Base-by-base conservation (phyloP, 768 basidiomycete genomes). In the Tylopilus sp. region DNA sequence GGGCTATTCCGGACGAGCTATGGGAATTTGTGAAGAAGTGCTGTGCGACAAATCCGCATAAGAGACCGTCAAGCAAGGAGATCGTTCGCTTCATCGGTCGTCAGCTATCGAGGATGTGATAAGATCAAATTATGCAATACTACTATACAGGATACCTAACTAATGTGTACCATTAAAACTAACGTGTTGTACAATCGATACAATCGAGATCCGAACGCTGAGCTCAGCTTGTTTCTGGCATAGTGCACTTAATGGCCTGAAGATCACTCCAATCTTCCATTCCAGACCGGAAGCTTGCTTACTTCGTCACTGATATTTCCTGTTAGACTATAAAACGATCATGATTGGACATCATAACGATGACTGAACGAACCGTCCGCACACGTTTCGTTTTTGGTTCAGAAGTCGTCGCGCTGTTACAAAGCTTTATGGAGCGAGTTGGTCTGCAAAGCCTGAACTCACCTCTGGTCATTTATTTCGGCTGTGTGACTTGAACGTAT, bases 11-110 rank as follows among this genome's bases (percentile, higher is more conserved):
- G 1, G 55, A 67, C 2, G 47, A 13, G 31, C 22, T 67, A 24
- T 67, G 65, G 66, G 5, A 33, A 4, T 67, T 67, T 17, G 25
- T 70, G 1, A 9, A 61, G 47, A 3, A 26, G 17, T 70, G 66
- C 38, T 67, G 68, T 68, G 42, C 31, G 24, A 53, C 10, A 4
- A 6, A 10, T 28, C 50, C 60, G 6, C 21, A 10, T 12, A 6
- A 59, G 14, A 60, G 68, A 8, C 66, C 68, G 14, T 48, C 56
- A 9, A 59, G 54, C 47, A 9, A 22, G 11, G 1, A 52, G 0
- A 49, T 70, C 16, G 36, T 58, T 12, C 0, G 3, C 11, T 67
- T 70, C 43, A 58, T 67, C 42, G 13, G 19, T 11, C 5, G 5
- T 33, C 52, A 59, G 16, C n/a, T 34, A 2, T 41, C 34, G 1